These are phyloP conservation scores for Saccharomycopsis selenospora DNA, from an alignment of 805 yeast species.

Conservation along the genomic window DNA sequence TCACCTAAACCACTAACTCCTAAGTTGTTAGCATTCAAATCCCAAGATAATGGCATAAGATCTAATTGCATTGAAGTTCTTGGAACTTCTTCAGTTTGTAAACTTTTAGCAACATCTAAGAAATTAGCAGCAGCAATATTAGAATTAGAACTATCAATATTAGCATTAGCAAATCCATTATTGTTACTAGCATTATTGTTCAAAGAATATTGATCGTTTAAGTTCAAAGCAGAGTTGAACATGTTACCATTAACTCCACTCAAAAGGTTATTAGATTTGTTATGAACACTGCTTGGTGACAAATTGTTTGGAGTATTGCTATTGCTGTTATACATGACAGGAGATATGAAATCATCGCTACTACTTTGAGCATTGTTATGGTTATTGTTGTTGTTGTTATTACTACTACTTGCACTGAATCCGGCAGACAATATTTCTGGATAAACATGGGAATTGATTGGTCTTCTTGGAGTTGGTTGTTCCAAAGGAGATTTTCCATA, in stretches of 20 bases:
- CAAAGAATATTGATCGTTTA: not conserved
- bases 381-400: not conserved
- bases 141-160: not conserved
- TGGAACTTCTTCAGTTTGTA: slow-evolving; percentile 9
- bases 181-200: not conserved
- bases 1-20: not conserved
- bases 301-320: not conserved
- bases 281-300: not conserved
- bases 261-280: slow-evolving; percentile 3
- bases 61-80: slow-evolving; percentile 14
- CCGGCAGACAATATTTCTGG: slow-evolving; percentile 2
- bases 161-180: not conserved
- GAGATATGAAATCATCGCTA: slow-evolving; percentile 4
- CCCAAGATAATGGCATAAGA: slow-evolving; percentile 12
- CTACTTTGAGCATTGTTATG: not conserved
- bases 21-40: not conserved
- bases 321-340: not conserved
- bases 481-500: slow-evolving; percentile 13
- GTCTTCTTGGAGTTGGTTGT: slow-evolving; percentile 17
- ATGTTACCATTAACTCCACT: not conserved
- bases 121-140: not conserved
- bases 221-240: not conserved
- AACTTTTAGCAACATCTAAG: not conserved
- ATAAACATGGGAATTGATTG: not conserved
- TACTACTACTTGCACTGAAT: not conserved